Percentiles rank a stretch among this genome's conserved stretches.
Evolutionary conservation across 2,329 filamentous ascomycete genomes (phyloP).

Genomic region (Talaromyces sp.): DNA sequence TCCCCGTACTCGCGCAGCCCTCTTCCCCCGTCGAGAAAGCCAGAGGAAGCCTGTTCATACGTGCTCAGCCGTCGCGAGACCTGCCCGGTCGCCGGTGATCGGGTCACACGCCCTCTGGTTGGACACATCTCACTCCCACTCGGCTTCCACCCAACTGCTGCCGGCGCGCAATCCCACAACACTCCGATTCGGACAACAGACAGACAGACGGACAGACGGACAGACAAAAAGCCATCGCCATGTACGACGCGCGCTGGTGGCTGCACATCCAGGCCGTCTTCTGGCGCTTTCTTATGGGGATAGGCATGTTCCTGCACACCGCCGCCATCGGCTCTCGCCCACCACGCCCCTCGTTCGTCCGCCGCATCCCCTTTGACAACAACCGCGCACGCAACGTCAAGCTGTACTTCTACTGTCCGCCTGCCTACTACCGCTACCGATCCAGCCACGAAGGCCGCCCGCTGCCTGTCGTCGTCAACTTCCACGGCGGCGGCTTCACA

Average conservation of each 20-base stretch:
- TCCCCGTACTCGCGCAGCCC: too few relatives aligned
- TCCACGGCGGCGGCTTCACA: conserved; percentile 61
- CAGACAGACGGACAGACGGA: background rate
- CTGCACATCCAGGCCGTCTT: conserved; percentile 59
- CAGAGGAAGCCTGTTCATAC: background rate
- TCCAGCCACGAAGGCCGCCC: conserved; percentile 27
- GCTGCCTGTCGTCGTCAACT: conserved; percentile 58
- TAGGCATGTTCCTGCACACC: conserved; percentile 65
- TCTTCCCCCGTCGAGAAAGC: too few relatives aligned
- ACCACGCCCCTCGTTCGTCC: conserved; percentile 55
- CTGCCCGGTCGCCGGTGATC: background rate
- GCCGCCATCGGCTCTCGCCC: conserved; percentile 55
- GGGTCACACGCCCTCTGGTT: background rate
- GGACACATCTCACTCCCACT: background rate
- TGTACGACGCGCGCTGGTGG: conserved; percentile 49
- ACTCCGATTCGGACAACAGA: background rate
- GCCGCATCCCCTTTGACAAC: conserved; percentile 46
- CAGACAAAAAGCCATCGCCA: conserved; percentile 1
- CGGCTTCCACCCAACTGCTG: too few relatives aligned
- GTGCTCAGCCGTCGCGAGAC: background rate
- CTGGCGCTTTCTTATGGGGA: conserved; percentile 62
- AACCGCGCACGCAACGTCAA: conserved; percentile 43
- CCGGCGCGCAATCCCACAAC: background rate
- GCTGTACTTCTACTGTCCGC: conserved; percentile 58
- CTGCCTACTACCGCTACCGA: conserved; percentile 24